These are phyloP conservation scores for Teratosphaeria pseudoeucalypti DNA, from an alignment of 2,329 filamentous ascomycete genomes.

Conservation along the genomic window DNA sequence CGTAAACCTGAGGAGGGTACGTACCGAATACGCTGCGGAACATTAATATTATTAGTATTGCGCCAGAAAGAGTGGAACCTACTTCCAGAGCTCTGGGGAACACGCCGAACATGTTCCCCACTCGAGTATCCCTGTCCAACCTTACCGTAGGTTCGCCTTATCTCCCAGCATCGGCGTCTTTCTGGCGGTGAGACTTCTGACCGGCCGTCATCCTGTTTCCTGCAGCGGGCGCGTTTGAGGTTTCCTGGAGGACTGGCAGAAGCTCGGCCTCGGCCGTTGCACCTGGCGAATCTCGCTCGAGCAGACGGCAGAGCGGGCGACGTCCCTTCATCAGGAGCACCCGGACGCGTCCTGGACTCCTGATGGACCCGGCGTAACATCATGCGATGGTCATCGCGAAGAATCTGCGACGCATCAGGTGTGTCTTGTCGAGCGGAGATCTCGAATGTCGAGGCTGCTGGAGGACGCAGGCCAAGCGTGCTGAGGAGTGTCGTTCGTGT, in stretches of 20 bases:
- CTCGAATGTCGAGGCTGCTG: neutral
- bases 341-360: no score
- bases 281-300: neutral
- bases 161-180: neutral
- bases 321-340: neutral
- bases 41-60: neutral
- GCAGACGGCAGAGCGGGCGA: neutral
- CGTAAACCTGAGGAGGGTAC: neutral
- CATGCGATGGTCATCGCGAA: neutral
- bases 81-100: constrained; percentile 1
- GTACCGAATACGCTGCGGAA: neutral
- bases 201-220: neutral
- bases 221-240: neutral
- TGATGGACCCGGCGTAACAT: no score
- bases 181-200: constrained; percentile 12
- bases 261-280: neutral
- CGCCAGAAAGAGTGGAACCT: neutral
- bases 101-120: constrained; percentile 10
- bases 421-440: no score
- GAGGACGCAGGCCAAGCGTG: neutral
- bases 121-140: neutral
- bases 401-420: no score
- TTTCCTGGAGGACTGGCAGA: neutral
- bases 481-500: neutral
- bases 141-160: neutral